Percentiles rank a stretch among this genome's conserved stretches.
Evolutionary conservation across 2,329 filamentous ascomycete species (phyloP).

Genomic region (Alternaria rosae): DNA sequence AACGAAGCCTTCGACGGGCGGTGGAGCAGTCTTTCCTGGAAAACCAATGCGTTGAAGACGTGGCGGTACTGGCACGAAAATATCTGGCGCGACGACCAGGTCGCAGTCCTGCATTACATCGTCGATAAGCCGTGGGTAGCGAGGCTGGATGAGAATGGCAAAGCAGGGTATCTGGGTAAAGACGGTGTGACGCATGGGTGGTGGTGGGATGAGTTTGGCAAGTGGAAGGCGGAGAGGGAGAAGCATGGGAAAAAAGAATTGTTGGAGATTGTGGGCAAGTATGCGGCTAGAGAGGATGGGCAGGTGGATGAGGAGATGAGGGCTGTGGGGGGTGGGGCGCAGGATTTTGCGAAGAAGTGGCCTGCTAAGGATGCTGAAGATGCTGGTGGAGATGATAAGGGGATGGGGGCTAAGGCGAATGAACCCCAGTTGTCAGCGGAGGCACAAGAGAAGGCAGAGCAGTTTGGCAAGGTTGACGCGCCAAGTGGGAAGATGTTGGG

Average conservation of each 20-base stretch:
- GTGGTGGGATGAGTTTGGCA: constrained; percentile 60
- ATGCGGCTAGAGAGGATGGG: constrained; percentile 32
- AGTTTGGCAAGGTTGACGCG: constrained; percentile 15
- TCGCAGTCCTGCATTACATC: constrained; percentile 61
- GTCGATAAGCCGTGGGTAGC: constrained; percentile 64
- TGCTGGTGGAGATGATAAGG: background rate
- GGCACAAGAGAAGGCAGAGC: constrained; percentile 7
- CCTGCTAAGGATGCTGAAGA: constrained; percentile 1
- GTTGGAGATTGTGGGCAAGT: constrained; percentile 27
- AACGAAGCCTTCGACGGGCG: constrained; percentile 56
- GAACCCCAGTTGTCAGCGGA: background rate
- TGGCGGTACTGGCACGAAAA: constrained; percentile 61
- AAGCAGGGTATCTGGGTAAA: constrained; percentile 58
- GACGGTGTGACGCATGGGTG: constrained; percentile 61
- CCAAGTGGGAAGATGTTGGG: constrained; percentile 31
- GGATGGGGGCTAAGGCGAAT: background rate
- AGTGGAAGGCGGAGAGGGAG: constrained; percentile 49
- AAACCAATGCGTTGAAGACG: constrained; percentile 63
- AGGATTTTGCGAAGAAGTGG: constrained; percentile 45
- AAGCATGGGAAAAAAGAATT: constrained; percentile 26
- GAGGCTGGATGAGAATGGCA: constrained; percentile 51
- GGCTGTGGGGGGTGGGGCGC: constrained; percentile 40
- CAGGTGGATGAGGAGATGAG: constrained; percentile 38
- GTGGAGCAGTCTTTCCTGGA: constrained; percentile 58
- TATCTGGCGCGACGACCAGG: constrained; percentile 59